phyloP scores from a whole-genome alignment of 768 basidiomycete genomes.

The Rhizopogon vinicolor region DNA sequence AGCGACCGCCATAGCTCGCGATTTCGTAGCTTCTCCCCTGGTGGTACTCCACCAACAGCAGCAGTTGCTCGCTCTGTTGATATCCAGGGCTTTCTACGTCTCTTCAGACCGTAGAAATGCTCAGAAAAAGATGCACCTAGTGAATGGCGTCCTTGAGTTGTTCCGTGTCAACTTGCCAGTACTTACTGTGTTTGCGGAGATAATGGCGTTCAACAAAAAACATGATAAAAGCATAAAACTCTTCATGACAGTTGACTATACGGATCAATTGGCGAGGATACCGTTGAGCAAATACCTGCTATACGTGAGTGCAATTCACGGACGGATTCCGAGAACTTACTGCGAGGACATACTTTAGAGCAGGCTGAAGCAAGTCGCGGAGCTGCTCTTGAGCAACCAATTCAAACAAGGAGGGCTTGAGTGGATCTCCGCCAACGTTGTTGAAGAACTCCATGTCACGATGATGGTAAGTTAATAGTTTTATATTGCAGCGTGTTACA shows the following conservation, averaged over 20 bases:
- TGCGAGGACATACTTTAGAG: slow-evolving; percentile 88
- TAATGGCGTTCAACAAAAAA: slow-evolving; percentile 89
- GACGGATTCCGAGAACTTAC: slow-evolving; percentile 41
- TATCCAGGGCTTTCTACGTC: slow-evolving; percentile 68
- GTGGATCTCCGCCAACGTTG: slow-evolving; percentile 64
- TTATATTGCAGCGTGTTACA: too few species aligned
- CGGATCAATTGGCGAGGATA: slow-evolving; percentile 91
- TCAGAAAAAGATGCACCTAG: slow-evolving; percentile 92
- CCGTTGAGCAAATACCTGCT: slow-evolving; percentile 88
- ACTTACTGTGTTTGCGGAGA: slow-evolving; percentile 78
- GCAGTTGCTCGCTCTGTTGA: slow-evolving; percentile 61
- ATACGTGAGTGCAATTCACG: background rate
- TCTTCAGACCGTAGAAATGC: slow-evolving; percentile 91
- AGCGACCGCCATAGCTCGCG: slow-evolving; percentile 75
- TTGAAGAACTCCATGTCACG: slow-evolving; percentile 76
- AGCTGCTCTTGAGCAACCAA: slow-evolving; percentile 93
- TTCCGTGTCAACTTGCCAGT: background rate
- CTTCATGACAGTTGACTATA: slow-evolving; percentile 92
- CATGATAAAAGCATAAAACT: slow-evolving; percentile 90
- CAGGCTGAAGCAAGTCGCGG: slow-evolving; percentile 87
- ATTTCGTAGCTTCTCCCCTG: slow-evolving; percentile 59
- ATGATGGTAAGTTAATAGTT: background rate
- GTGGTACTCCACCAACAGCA: slow-evolving; percentile 62
- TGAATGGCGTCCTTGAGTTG: background rate
- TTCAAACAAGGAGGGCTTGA: slow-evolving; percentile 85